Conservation (phyloP, 495 filamentous ascomycete species). For the Aspergillus saccharolyticus region DNA sequence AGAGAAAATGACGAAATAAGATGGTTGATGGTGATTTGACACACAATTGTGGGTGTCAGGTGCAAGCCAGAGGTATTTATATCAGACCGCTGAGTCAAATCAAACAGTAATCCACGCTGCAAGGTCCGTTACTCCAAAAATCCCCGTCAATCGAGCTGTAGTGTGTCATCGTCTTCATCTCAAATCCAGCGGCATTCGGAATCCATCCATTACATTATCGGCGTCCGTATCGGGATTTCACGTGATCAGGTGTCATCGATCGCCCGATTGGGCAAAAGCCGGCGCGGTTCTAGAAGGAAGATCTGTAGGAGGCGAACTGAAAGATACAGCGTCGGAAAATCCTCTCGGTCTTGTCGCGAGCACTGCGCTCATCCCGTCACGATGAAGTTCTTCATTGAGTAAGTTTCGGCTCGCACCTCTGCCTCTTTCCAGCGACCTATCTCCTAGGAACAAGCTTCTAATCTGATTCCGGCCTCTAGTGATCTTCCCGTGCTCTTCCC, state of each 20-base stretch:
- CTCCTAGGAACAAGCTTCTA: constrained; percentile 7
- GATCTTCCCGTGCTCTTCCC: constrained; percentile 94
- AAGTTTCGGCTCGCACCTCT: constrained; percentile 22
- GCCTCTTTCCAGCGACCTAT: background rate
- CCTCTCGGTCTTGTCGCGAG: constrained; percentile 9
- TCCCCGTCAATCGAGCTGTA: background rate
- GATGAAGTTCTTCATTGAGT: constrained; percentile 99
- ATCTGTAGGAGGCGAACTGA: too few species aligned
- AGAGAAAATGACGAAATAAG: constrained; percentile 15
- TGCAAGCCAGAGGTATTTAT: background rate
- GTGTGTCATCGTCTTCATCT: constrained; percentile 4
- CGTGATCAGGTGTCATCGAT: constrained; percentile 40
- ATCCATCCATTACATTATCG: constrained; percentile 21
- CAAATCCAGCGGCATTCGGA: background rate
- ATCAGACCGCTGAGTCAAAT: background rate
- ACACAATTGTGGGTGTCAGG: background rate
- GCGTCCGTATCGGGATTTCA: constrained; percentile 35
- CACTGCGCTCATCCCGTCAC: constrained; percentile 36
- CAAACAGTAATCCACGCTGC: background rate
- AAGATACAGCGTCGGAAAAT: constrained; percentile 8
- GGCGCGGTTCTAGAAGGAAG: constrained; percentile 10
- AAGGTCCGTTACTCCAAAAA: background rate
- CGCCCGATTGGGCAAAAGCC: constrained; percentile 34
- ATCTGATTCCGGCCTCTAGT: constrained; percentile 37
- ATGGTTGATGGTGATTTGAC: constrained; percentile 4